phyloP scores from a whole-genome alignment of 169 alveolate genomes.

The Sarcocystis neurona region DNA sequence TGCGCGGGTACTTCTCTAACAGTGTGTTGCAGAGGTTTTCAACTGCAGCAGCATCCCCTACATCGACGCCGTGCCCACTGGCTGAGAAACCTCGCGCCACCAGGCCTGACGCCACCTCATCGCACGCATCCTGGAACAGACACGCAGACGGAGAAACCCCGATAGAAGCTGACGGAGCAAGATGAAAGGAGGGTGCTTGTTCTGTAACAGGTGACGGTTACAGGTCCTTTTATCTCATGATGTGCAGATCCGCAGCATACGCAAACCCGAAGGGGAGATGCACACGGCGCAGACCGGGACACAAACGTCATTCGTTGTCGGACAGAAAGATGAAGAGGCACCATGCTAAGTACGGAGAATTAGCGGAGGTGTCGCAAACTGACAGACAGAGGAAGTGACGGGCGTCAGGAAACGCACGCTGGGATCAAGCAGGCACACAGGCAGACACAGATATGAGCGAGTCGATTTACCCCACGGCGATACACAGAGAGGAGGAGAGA shows the following conservation, averaged over 20 bases:
- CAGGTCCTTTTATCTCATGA: too few relatives aligned
- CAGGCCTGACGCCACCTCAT: conserved; percentile 68
- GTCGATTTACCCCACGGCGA: neutral
- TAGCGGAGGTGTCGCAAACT: neutral
- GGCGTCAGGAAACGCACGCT: too few relatives aligned
- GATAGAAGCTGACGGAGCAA: neutral
- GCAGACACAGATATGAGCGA: neutral
- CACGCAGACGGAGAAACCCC: neutral
- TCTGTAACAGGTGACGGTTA: too few relatives aligned
- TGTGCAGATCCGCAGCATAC: neutral
- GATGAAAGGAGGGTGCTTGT: neutral
- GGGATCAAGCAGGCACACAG: neutral
- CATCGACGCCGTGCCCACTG: conserved; percentile 71
- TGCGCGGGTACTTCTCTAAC: conserved; percentile 71
- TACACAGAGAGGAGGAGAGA: neutral
- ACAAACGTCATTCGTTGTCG: neutral
- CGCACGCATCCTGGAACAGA: conserved; percentile 69
- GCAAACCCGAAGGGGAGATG: neutral
- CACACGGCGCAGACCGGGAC: neutral
- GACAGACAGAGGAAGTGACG: neutral
- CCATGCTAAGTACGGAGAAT: neutral
- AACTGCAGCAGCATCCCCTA: conserved; percentile 67
- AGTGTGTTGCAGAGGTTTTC: conserved; percentile 63
- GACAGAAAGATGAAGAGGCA: neutral
- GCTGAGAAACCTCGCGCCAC: conserved; percentile 62